Evolutionary conservation across 129 eudicot species (phyloP), one percentile per base, ranked within the genome.

Genomic region (Oenanthe sinensis): DNA sequence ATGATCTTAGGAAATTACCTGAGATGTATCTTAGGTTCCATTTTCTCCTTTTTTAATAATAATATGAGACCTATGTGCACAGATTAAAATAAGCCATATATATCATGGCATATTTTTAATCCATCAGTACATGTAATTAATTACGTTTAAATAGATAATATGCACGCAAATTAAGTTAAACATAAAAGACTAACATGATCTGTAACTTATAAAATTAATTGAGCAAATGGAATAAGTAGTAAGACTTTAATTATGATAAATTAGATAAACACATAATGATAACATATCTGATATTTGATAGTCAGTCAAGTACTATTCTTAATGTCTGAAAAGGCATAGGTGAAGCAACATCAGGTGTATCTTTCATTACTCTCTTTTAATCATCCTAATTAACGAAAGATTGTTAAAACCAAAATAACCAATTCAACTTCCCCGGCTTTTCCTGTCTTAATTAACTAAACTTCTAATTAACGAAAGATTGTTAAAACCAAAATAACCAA

Each of bases 401-500:
- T n/a, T 65, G 42, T 65, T 65, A 12, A 65, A 65, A 65, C 39
- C 71, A 65, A 65, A 65, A 65, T 65, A 11, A 65, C 71, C 20
- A 13, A 33, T 28, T 13, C 1, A 65, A 65, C 42, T 65, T 30
- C 36, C 71, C 39, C 54, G 14, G 54, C 19, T 24, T 62, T 26
- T 13, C 69, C 15, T 47, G 17, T 47, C 17, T 3, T 8, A 54
- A 13, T 62, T 8, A n/a, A n/a, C n/a, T n/a, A 1, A 63, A 30
- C 9, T 17, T 14, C 17, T 65, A 65, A 67, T 20, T 33, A 33
- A 33, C 36, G 36, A 33, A 33, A 33, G 36, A 33, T 33, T 33
- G 36, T 33, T 33, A 33, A 33, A 33, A 33, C 39, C 72, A 67
- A 67, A 67, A 67, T 67, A 12, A 67, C 72, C 22, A 14, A 33